phyloP scores from a whole-genome alignment of 179 eudicot genomes.

The Pouteria campechiana region DNA sequence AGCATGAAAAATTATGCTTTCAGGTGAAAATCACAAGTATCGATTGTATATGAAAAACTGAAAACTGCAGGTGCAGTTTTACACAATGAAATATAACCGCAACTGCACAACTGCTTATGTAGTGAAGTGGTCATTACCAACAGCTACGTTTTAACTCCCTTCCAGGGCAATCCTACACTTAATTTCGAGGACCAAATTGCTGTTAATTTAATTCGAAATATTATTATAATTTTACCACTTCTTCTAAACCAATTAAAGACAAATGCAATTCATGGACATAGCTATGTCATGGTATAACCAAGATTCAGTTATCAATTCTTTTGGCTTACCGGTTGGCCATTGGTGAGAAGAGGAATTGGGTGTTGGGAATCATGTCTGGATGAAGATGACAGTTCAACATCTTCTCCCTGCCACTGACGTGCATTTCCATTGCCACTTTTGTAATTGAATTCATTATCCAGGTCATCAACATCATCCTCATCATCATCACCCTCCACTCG shows the following conservation, averaged over 20 bases:
- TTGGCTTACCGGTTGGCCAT: constrained; percentile 62
- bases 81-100: too few species aligned
- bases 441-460: constrained; percentile 73
- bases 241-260: neutral
- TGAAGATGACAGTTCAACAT: constrained; percentile 63
- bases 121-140: too few species aligned
- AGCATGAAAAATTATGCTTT: too few species aligned
- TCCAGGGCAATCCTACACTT: too few species aligned
- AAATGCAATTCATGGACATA: neutral
- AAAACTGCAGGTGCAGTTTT: too few species aligned
- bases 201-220: too few species aligned
- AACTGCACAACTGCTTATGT: too few species aligned
- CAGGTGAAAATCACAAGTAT: too few species aligned
- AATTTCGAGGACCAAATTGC: too few species aligned
- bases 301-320: neutral
- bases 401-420: constrained; percentile 66
- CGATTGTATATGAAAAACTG: too few species aligned
- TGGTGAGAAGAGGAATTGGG: constrained; percentile 75
- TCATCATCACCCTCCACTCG: constrained; percentile 94
- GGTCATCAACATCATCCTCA: constrained; percentile 81
- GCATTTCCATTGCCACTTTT: constrained; percentile 46
- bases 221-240: too few species aligned
- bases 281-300: neutral
- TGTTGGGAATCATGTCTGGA: constrained; percentile 79
- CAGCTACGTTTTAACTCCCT: too few species aligned